A percentile compares a stretch with the other conserved stretches of the same genome.
Conservation (phyloP, 306 rosid genomes). For the Lathyrus oleraceus region DNA sequence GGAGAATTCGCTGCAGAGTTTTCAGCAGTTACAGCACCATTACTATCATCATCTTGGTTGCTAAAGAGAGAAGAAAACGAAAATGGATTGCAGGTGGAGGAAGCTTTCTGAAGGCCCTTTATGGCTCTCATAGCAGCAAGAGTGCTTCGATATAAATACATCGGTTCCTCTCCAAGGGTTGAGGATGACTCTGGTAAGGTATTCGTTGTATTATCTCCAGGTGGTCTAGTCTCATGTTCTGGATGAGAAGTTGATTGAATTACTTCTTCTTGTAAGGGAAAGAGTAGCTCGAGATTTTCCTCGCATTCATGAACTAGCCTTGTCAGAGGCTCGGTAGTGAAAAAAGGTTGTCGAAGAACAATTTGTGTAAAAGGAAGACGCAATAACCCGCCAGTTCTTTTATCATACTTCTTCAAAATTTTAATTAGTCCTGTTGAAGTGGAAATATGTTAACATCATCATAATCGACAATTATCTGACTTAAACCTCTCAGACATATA, state of each 20-base stretch:
- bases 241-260: constrained; percentile 56
- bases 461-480: constrained; percentile 21
- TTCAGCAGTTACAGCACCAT: constrained; percentile 80
- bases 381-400: constrained; percentile 83
- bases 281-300: constrained; percentile 87
- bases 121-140: constrained; percentile 92
- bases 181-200: constrained; percentile 47
- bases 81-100: constrained; percentile 83
- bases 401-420: constrained; percentile 92
- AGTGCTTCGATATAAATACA: constrained; percentile 69
- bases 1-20: constrained; percentile 73
- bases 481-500: constrained; percentile 1
- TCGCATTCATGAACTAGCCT: constrained; percentile 81
- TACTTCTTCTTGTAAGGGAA: constrained; percentile 87
- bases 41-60: constrained; percentile 67
- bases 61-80: constrained; percentile 69
- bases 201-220: constrained; percentile 28
- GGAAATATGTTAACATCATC: constrained; percentile 31
- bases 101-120: constrained; percentile 72
- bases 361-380: constrained; percentile 76
- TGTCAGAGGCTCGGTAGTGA: constrained; percentile 80
- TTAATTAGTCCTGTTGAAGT: constrained; percentile 74
- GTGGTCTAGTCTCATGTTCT: constrained; percentile 37
- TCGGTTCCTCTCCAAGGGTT: constrained; percentile 62
- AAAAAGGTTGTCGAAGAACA: constrained; percentile 85